phyloP scores from a whole-genome alignment of 208 protist genomes.

The Wallacemonas sp. region DNA sequence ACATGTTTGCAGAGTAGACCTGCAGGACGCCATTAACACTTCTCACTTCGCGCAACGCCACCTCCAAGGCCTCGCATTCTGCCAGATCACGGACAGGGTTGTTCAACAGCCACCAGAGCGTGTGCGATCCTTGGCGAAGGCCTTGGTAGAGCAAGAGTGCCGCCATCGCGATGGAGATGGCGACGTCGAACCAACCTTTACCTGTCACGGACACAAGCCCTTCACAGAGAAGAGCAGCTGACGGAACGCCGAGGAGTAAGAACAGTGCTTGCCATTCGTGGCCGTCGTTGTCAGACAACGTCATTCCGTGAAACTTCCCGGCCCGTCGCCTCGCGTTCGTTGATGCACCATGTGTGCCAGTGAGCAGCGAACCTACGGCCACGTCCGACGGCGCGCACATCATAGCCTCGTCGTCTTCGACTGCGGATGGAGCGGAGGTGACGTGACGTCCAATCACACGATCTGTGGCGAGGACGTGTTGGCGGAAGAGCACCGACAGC shows the following conservation, averaged over 20 bases:
- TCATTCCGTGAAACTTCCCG: too few species aligned
- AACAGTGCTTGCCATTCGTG: neutral
- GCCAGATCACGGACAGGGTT: slow-evolving; percentile 32
- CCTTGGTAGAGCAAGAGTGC: slow-evolving; percentile 26
- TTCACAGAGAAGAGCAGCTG: neutral
- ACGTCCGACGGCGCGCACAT: slow-evolving; percentile 1
- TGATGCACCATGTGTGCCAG: too few species aligned
- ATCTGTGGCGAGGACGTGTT: slow-evolving; percentile 48
- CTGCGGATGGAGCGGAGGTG: slow-evolving; percentile 8
- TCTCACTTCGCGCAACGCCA: slow-evolving; percentile 37
- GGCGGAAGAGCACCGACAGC: slow-evolving; percentile 30
- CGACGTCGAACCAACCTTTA: slow-evolving; percentile 11
- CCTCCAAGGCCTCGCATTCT: slow-evolving; percentile 25
- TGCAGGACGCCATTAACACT: slow-evolving; percentile 51
- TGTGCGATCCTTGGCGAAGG: slow-evolving; percentile 14
- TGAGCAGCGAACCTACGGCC: neutral
- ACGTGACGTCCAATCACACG: slow-evolving; percentile 42
- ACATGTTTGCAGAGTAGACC: slow-evolving; percentile 51
- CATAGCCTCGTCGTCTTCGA: slow-evolving; percentile 22
- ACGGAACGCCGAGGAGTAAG: neutral
- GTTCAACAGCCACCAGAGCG: slow-evolving; percentile 70
- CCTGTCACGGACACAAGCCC: slow-evolving; percentile 7
- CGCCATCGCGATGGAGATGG: slow-evolving; percentile 21
- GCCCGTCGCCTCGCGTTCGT: too few species aligned
- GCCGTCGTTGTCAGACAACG: neutral